These are phyloP conservation scores for Scutellaria galericulata DNA, from an alignment of 257 asterid species.

Conservation along the genomic window DNA sequence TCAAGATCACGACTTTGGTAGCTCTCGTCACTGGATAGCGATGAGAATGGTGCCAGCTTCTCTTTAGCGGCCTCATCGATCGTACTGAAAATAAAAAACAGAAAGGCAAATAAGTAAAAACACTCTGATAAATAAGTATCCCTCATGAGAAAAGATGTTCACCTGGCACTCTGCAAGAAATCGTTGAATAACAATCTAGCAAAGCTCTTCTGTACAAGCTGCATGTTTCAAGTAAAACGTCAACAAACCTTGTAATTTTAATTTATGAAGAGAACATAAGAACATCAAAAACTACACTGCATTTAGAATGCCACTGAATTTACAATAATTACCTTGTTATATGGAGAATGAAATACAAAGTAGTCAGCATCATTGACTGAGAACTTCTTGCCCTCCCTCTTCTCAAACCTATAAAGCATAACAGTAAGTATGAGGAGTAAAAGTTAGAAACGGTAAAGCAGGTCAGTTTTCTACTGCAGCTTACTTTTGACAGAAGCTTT, in stretches of 20 bases:
- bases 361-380: slow-evolving; percentile 79
- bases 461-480: slow-evolving; percentile 15
- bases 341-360: slow-evolving; percentile 95
- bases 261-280: background rate
- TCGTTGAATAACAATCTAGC: slow-evolving; percentile 86
- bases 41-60: slow-evolving; percentile 71
- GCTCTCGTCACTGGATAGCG: slow-evolving; percentile 76
- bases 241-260: slow-evolving; percentile 1
- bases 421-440: slow-evolving; percentile 33
- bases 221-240: slow-evolving; percentile 44
- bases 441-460: slow-evolving; percentile 13
- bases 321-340: slow-evolving; percentile 81
- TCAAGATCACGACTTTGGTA: slow-evolving; percentile 97
- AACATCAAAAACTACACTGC: background rate
- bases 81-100: slow-evolving; percentile 57
- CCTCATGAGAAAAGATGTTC: slow-evolving; percentile 28
- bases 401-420: slow-evolving; percentile 64
- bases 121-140: slow-evolving; percentile 15
- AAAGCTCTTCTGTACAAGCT: slow-evolving; percentile 99
- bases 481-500: slow-evolving; percentile 79
- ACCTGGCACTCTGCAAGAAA: slow-evolving; percentile 77
- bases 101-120: slow-evolving; percentile 26
- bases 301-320: slow-evolving; percentile 8
- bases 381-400: slow-evolving; percentile 80
- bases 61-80: slow-evolving; percentile 81